These are phyloP conservation scores for Zasmidium angulare DNA, from an alignment of 2,329 filamentous ascomycete species.

Conservation along the genomic window DNA sequence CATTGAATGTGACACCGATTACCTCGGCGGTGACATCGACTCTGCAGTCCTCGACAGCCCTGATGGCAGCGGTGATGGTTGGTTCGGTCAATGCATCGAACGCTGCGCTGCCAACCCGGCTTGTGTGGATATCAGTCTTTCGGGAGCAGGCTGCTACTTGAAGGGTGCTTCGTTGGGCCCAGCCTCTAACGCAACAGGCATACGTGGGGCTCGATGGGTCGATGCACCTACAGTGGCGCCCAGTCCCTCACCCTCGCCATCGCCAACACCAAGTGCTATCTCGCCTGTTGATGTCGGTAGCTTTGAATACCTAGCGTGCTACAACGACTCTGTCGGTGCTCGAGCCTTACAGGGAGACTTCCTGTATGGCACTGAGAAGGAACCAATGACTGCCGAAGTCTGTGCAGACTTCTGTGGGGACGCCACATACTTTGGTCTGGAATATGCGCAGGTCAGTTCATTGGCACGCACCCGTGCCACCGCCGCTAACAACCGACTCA, in stretches of 20 bases:
- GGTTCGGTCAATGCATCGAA: slow-evolving; percentile 25
- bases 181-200: neutral
- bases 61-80: slow-evolving; percentile 9
- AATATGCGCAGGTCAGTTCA: neutral
- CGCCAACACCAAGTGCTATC: neutral
- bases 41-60: slow-evolving; percentile 1
- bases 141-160: neutral
- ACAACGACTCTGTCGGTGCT: slow-evolving; percentile 5
- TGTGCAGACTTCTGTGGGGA: slow-evolving; percentile 12
- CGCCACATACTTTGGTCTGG: neutral
- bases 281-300: slow-evolving; percentile 2
- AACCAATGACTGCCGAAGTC: neutral
- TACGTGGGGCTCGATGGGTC: neutral
- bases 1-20: slow-evolving; percentile 32
- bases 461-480: no score
- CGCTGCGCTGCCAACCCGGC: slow-evolving; percentile 22
- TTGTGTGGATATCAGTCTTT: slow-evolving; percentile 26
- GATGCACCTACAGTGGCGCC: neutral
- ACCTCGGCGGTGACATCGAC: slow-evolving; percentile 27
- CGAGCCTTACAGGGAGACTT: slow-evolving; percentile 5
- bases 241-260: neutral
- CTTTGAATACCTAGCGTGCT: slow-evolving; percentile 14
- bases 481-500: neutral
- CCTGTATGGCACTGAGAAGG: slow-evolving; percentile 1
- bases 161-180: neutral